A percentile compares a stretch with the other conserved stretches of the same genome.
phyloP scores from a whole-genome alignment of 2,329 filamentous ascomycete species.

The Aspergillus sp. region DNA sequence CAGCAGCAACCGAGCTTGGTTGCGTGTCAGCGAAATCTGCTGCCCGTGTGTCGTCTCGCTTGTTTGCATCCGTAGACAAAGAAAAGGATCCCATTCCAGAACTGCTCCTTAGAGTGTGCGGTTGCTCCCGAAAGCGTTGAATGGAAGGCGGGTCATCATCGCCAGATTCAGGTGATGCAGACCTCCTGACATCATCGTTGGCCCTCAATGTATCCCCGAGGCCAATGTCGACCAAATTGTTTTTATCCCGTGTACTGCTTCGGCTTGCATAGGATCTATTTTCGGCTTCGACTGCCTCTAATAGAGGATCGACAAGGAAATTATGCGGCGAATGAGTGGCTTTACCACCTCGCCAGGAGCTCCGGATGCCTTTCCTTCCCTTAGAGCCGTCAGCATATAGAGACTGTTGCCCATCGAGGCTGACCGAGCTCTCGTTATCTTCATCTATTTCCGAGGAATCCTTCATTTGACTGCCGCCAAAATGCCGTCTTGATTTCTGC shows the following conservation, averaged over 20 bases:
- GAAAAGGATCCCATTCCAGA: conserved; percentile 35
- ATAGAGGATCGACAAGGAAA: conserved; percentile 26
- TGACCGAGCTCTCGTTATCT: conserved; percentile 55
- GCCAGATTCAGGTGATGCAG: conserved; percentile 31
- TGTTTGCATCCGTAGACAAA: conserved; percentile 47
- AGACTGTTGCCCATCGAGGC: conserved; percentile 45
- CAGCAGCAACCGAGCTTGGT: conserved; percentile 51
- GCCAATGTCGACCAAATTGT: conserved; percentile 74
- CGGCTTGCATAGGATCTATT: conserved; percentile 21
- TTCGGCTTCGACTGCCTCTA: conserved; percentile 33
- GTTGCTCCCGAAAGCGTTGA: conserved; percentile 48
- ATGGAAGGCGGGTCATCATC: conserved; percentile 49
- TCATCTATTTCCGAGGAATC: conserved; percentile 81
- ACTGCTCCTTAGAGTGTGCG: conserved; percentile 32
- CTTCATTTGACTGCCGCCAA: conserved; percentile 73
- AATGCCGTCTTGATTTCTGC: conserved; percentile 80
- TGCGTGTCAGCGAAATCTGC: conserved; percentile 47
- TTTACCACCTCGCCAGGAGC: conserved; percentile 50
- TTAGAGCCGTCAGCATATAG: conserved; percentile 33
- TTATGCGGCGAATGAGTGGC: conserved; percentile 34
- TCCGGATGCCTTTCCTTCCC: conserved; percentile 47
- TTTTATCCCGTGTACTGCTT: conserved; percentile 52
- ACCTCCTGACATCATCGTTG: conserved; percentile 39
- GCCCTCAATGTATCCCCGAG: conserved; percentile 59
- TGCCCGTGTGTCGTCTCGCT: conserved; percentile 39